Conservation (phyloP, 768 basidiomycete species). For the Glaciozyma martinii region DNA sequence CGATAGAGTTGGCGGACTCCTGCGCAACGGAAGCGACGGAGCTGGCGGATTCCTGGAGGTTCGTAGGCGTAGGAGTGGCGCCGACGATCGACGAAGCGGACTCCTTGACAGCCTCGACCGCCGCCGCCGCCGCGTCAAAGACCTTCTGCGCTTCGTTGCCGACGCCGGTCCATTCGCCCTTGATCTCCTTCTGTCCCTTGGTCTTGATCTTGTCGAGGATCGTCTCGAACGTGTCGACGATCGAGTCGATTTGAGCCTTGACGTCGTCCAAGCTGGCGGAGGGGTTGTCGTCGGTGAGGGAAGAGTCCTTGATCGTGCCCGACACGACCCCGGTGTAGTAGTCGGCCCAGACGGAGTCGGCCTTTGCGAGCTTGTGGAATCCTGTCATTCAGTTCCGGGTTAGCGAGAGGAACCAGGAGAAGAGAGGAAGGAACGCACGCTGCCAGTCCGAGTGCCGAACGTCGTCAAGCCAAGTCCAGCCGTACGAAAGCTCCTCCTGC, state of each 20-base stretch:
- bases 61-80: conserved; percentile 12
- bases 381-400: neutral
- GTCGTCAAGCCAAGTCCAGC: conserved; percentile 33
- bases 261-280: conserved; percentile 14
- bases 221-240: conserved; percentile 13
- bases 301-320: conserved; percentile 19
- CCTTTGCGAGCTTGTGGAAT: conserved; percentile 22
- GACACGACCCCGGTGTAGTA: conserved; percentile 7
- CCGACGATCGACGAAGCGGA: conserved; percentile 21
- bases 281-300: conserved; percentile 17
- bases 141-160: conserved; percentile 23
- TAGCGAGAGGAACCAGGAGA: neutral
- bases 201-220: conserved; percentile 27
- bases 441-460: conserved; percentile 32
- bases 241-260: conserved; percentile 1
- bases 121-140: conserved; percentile 8
- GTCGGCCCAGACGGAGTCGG: conserved; percentile 18
- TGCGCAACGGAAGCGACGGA: conserved; percentile 14
- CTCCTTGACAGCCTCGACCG: conserved; percentile 9
- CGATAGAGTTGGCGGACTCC: conserved; percentile 17
- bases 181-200: conserved; percentile 29
- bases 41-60: conserved; percentile 13
- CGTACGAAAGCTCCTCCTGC: conserved; percentile 30
- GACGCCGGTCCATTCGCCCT: conserved; percentile 29
- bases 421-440: conserved; percentile 5